Conservation (phyloP, 495 filamentous ascomycete species). For the Neurospora sp. region DNA sequence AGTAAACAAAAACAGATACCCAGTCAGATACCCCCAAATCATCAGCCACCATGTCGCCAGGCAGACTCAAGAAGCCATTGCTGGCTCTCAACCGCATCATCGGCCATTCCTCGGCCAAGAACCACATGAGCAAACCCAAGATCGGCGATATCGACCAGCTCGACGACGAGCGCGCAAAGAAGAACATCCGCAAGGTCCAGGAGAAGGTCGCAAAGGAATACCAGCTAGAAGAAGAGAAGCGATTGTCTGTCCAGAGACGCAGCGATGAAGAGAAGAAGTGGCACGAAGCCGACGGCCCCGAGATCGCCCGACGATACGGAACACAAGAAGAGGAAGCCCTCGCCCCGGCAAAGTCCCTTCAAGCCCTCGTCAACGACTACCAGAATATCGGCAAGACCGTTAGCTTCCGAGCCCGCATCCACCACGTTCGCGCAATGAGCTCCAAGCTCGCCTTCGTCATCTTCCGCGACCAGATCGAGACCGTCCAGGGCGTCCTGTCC, state of each 20-base stretch:
- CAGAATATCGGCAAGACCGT: conserved; percentile 51
- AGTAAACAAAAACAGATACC: neutral
- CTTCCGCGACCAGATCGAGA: conserved; percentile 68
- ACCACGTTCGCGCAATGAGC: conserved; percentile 75
- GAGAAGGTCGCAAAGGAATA: conserved; percentile 40
- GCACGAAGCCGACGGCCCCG: conserved; percentile 35
- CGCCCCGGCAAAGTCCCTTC: conserved; percentile 15
- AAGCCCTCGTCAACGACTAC: conserved; percentile 12
- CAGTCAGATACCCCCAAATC: neutral
- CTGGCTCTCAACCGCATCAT: conserved; percentile 34
- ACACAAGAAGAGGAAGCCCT: conserved; percentile 29
- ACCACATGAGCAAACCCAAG: conserved; percentile 34
- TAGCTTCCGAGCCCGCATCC: conserved; percentile 71
- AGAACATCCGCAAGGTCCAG: conserved; percentile 35
- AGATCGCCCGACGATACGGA: conserved; percentile 53
- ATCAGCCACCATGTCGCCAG: conserved; percentile 22
- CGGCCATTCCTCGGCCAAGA: conserved; percentile 32
- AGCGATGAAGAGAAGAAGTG: conserved; percentile 35
- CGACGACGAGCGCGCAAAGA: conserved; percentile 35
- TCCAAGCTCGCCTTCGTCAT: conserved; percentile 83
- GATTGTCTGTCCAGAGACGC: conserved; percentile 33
- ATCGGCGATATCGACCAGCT: conserved; percentile 39
- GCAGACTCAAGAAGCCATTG: conserved; percentile 29
- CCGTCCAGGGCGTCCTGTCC: conserved; percentile 70
- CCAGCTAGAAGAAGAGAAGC: conserved; percentile 41